Evolutionary conservation across 495 filamentous ascomycete genomes (phyloP).

Genomic region (Aspergillus leporis): DNA sequence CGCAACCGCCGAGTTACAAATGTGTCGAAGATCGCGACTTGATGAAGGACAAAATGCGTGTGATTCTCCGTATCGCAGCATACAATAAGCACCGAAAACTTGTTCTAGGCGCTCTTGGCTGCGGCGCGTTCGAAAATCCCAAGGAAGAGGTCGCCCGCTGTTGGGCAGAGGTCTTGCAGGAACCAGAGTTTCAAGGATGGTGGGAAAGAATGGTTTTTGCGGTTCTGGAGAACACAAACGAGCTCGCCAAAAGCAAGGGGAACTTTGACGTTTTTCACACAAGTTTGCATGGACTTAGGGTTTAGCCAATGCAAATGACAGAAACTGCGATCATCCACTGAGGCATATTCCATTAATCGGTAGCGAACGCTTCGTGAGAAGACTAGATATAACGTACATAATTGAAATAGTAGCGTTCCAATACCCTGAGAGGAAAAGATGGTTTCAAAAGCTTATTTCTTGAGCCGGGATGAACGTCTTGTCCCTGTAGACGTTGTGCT

Average conservation of each 20-base stretch:
- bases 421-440: not conserved
- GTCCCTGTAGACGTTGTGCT: slow-evolving; percentile 17
- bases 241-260: slow-evolving; percentile 25
- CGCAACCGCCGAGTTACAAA: slow-evolving; percentile 28
- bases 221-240: slow-evolving; percentile 26
- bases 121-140: slow-evolving; percentile 64
- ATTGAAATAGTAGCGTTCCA: not conserved
- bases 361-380: not conserved
- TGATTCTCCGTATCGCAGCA: slow-evolving; percentile 56
- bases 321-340: not conserved
- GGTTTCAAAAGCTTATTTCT: slow-evolving; percentile 22
- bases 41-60: slow-evolving; percentile 59
- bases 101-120: slow-evolving; percentile 68
- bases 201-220: slow-evolving; percentile 39
- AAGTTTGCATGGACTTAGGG: slow-evolving; percentile 37
- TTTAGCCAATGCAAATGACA: slow-evolving; percentile 5
- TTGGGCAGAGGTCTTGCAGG: slow-evolving; percentile 58
- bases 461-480: slow-evolving; percentile 42
- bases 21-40: slow-evolving; percentile 43
- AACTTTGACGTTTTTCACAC: slow-evolving; percentile 53
- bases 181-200: slow-evolving; percentile 52
- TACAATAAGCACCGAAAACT: slow-evolving; percentile 51
- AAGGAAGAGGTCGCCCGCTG: slow-evolving; percentile 59
- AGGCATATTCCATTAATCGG: not conserved
- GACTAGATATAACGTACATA: not conserved